Percentiles rank a stretch among this genome's conserved stretches.
These are phyloP conservation scores for Mychonastes homosphaera DNA, from an alignment of 139 green algal genomes.

Conservation along the genomic window DNA sequence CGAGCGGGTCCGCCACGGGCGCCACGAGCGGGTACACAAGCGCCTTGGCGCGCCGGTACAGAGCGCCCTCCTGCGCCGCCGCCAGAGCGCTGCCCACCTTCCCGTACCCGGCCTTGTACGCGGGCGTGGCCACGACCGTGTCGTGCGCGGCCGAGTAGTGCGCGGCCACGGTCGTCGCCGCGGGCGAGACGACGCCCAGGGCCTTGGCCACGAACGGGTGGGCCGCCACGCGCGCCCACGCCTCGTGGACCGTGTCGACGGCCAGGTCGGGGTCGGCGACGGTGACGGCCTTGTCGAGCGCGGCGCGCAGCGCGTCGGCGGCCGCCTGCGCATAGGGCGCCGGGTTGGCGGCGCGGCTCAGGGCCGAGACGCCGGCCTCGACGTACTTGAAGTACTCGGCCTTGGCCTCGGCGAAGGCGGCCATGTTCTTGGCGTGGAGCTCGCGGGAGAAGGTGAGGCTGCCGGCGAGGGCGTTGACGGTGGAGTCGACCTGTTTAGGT, in stretches of 20 bases:
- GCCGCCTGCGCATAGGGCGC: constrained; percentile 9
- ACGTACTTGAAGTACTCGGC: constrained; percentile 8
- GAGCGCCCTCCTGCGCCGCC: too few relatives aligned
- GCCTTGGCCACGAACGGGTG: too few relatives aligned
- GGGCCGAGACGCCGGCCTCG: constrained; percentile 7
- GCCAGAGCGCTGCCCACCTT: constrained; percentile 3
- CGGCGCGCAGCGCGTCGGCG: neutral
- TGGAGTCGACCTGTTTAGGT: constrained; percentile 4
- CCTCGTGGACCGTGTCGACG: constrained; percentile 5
- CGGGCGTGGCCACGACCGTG: constrained; percentile 6
- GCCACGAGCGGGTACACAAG: constrained; percentile 8
- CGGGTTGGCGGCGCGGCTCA: constrained; percentile 13
- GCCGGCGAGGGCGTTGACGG: neutral
- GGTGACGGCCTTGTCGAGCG: constrained; percentile 5
- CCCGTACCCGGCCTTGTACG: constrained; percentile 17
- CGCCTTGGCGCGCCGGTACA: constrained; percentile 4
- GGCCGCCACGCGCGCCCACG: too few relatives aligned
- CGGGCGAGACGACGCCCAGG: too few relatives aligned
- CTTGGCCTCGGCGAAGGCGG: constrained; percentile 16
- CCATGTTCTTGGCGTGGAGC: constrained; percentile 21
- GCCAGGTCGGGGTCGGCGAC: constrained; percentile 9
- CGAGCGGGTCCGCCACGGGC: constrained; percentile 10
- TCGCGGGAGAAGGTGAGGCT: constrained; percentile 4
- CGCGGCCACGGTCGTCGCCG: too few relatives aligned
- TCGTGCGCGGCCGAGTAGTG: too few relatives aligned